Conservation (phyloP, 768 basidiomycete genomes). For the Dioszegia crocea region DNA sequence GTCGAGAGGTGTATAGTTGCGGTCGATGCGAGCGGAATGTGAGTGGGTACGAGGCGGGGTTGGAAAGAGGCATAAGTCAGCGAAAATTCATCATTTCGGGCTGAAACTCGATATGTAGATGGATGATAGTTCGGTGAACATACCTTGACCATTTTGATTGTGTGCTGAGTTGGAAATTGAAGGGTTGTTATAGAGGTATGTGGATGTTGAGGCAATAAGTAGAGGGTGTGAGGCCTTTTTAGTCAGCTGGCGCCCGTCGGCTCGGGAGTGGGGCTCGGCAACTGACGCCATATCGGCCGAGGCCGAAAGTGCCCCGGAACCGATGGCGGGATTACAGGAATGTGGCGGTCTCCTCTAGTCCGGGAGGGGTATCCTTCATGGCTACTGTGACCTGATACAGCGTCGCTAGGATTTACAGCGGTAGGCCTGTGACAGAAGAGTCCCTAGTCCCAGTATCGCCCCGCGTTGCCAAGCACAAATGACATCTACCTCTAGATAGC, state of each 20-base stretch:
- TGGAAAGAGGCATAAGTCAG: background rate
- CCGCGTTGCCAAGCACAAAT: no score
- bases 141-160: constrained; percentile 41
- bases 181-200: constrained; percentile 6
- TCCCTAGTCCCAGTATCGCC: no score
- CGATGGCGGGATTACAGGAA: background rate
- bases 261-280: background rate
- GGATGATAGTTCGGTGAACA: constrained; percentile 8
- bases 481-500: background rate
- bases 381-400: no score
- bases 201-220: constrained; percentile 8
- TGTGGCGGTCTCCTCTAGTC: constrained; percentile 2
- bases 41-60: background rate
- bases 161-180: constrained; percentile 11
- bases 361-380: no score
- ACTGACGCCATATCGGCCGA: no score
- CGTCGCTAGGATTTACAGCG: no score
- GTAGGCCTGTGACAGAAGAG: no score
- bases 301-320: background rate
- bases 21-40: background rate
- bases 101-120: background rate
- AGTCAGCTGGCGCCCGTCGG: background rate
- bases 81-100: background rate
- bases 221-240: constrained; percentile 15
- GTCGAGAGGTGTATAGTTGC: background rate